These are phyloP conservation scores for Nitzschia palea DNA, from an alignment of 108 stramenopile genomes.

Conservation along the genomic window DNA sequence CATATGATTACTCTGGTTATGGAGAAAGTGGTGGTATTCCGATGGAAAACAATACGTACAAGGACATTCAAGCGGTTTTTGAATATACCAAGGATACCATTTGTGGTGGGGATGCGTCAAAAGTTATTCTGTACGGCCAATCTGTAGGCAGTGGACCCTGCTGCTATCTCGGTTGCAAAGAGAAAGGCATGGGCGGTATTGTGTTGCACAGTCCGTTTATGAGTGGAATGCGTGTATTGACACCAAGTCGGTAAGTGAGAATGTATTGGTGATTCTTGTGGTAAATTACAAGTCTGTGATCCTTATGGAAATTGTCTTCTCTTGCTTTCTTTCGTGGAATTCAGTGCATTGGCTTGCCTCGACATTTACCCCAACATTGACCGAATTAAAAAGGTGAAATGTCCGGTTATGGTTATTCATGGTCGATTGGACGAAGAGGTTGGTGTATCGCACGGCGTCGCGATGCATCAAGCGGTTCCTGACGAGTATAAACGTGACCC, in stretches of 20 bases:
- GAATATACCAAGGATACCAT: conserved; percentile 59
- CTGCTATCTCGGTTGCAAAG: conserved; percentile 62
- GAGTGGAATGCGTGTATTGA: conserved; percentile 87
- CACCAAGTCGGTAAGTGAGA: conserved; percentile 63
- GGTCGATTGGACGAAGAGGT: conserved; percentile 86
- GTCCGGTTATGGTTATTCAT: conserved; percentile 87
- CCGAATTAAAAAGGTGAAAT: conserved; percentile 70
- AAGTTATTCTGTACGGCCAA: conserved; percentile 88
- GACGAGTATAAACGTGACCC: conserved; percentile 66
- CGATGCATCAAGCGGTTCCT: conserved; percentile 72
- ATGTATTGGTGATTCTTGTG: not conserved
- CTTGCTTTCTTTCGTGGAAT: not conserved
- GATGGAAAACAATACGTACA: conserved; percentile 78
- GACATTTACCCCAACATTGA: conserved; percentile 92
- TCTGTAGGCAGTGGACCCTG: conserved; percentile 89
- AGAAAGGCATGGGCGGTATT: conserved; percentile 67
- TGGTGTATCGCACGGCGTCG: conserved; percentile 65
- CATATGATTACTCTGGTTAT: conserved; percentile 89
- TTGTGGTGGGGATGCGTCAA: conserved; percentile 28
- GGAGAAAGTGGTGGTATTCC: conserved; percentile 82
- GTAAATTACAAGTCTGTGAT: not conserved
- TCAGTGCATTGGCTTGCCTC: conserved; percentile 68
- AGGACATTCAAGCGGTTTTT: conserved; percentile 82
- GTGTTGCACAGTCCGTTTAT: conserved; percentile 85
- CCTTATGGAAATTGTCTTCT: too few species aligned